Evolutionary conservation across 495 filamentous ascomycete genomes (phyloP).

Genomic region (Penicillium alfredii): DNA sequence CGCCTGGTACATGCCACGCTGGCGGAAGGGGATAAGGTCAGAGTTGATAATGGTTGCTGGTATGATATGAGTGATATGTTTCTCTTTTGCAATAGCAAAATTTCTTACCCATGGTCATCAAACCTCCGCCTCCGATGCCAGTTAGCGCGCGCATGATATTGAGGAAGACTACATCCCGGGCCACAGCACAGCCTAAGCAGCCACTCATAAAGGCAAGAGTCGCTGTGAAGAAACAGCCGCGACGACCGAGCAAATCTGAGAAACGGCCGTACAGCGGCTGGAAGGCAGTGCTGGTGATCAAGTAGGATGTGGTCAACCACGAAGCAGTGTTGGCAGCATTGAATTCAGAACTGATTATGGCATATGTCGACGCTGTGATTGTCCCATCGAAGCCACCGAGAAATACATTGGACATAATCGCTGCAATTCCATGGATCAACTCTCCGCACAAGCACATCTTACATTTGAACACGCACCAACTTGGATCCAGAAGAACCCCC

Average conservation of each 20-base stretch:
- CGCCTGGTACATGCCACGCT: conserved; percentile 60
- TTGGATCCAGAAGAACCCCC: conserved; percentile 42
- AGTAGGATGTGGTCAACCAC: conserved; percentile 63
- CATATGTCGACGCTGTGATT: conserved; percentile 61
- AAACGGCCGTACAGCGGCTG: conserved; percentile 48
- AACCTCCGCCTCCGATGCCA: conserved; percentile 54
- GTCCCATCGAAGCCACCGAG: conserved; percentile 61
- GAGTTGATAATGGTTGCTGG: conserved; percentile 60
- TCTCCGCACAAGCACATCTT: background rate
- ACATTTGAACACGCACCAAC: conserved; percentile 25
- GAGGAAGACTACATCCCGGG: conserved; percentile 52
- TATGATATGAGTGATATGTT: conserved; percentile 1
- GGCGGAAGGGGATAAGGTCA: conserved; percentile 59
- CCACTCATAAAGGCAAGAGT: conserved; percentile 42
- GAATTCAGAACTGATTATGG: conserved; percentile 64
- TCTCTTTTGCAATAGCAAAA: too few relatives aligned
- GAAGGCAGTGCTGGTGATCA: conserved; percentile 57
- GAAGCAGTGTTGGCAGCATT: conserved; percentile 54
- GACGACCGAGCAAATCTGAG: conserved; percentile 41
- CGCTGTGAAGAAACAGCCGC: conserved; percentile 35
- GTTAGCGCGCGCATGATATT: conserved; percentile 77
- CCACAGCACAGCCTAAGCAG: conserved; percentile 43
- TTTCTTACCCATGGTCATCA: conserved; percentile 62
- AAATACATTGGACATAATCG: conserved; percentile 62
- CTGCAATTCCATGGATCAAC: conserved; percentile 15